Evolutionary conservation across 2,329 filamentous ascomycete species (phyloP).

Genomic region (Lasiodiplodia hormozganensis): DNA sequence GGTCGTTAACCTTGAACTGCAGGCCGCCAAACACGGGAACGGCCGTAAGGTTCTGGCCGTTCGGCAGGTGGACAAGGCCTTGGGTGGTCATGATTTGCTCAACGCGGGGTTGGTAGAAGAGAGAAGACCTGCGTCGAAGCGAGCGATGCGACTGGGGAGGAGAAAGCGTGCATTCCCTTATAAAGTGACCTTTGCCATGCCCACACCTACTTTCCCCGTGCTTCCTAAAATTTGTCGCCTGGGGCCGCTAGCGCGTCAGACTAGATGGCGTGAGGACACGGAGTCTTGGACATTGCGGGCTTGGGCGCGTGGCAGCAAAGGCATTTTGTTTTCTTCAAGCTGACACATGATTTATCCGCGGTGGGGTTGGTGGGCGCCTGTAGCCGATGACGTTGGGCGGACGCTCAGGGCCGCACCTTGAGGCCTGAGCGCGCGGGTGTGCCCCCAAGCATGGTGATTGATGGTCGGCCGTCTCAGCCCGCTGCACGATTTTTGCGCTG

Average conservation of each 20-base stretch:
- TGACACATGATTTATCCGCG: constrained; percentile 26
- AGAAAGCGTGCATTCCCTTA: constrained; percentile 6
- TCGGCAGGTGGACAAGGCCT: constrained; percentile 72
- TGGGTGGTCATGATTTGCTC: constrained; percentile 21
- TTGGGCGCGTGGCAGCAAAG: constrained; percentile 22
- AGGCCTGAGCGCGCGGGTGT: neutral
- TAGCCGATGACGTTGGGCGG: constrained; percentile 15
- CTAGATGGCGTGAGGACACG: constrained; percentile 20
- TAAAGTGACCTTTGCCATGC: neutral
- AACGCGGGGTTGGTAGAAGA: constrained; percentile 16
- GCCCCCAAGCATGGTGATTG: neutral
- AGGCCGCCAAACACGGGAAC: constrained; percentile 89
- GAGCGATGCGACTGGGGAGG: neutral
- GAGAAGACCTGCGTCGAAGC: constrained; percentile 13
- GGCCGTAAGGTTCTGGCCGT: constrained; percentile 83
- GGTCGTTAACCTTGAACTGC: constrained; percentile 84
- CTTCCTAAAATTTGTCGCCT: constrained; percentile 20
- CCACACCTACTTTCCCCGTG: constrained; percentile 1
- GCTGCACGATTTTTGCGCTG: neutral
- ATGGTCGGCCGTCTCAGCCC: neutral
- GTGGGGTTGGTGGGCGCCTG: constrained; percentile 12
- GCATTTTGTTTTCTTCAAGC: constrained; percentile 10
- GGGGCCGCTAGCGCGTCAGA: constrained; percentile 13
- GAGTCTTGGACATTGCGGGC: neutral
- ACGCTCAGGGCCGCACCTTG: neutral